Evolutionary conservation across 78 protist species (phyloP).

Genomic region (Emiliania huxleyi): DNA sequence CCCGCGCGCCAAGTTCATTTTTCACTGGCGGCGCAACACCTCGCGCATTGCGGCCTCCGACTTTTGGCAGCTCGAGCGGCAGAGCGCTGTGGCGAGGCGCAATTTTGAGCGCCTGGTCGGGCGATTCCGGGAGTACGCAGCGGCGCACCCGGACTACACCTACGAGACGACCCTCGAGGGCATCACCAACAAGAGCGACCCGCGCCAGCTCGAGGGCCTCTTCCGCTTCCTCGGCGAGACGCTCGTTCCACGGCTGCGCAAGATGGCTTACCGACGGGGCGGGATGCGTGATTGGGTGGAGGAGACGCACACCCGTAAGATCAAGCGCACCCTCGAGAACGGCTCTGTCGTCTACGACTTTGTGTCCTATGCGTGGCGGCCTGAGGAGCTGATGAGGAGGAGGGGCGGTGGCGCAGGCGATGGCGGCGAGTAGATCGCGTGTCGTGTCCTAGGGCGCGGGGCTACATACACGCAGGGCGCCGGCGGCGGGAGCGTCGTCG

Average conservation of each 20-base stretch:
- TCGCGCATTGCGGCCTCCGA: not conserved
- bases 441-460: too few species aligned
- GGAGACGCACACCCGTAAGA: not conserved
- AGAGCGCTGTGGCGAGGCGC: not conserved
- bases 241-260: not conserved
- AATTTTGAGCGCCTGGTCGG: not conserved
- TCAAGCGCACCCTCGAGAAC: not conserved
- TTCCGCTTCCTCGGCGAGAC: not conserved
- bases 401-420: too few species aligned
- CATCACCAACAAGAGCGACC: not conserved
- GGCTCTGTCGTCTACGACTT: not conserved
- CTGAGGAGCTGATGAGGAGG: not conserved
- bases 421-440: too few species aligned
- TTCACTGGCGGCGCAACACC: not conserved
- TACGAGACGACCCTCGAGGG: not conserved
- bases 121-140: not conserved
- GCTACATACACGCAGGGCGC: too few species aligned
- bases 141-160: not conserved
- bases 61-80: not conserved
- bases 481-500: too few species aligned
- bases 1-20: slow-evolving; percentile 22
- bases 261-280: not conserved
- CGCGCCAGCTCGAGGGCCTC: not conserved
- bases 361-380: not conserved
- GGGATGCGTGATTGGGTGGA: not conserved